Base-by-base conservation (phyloP, 331 rosid species). In the Rhamnella rubrinervis region DNA sequence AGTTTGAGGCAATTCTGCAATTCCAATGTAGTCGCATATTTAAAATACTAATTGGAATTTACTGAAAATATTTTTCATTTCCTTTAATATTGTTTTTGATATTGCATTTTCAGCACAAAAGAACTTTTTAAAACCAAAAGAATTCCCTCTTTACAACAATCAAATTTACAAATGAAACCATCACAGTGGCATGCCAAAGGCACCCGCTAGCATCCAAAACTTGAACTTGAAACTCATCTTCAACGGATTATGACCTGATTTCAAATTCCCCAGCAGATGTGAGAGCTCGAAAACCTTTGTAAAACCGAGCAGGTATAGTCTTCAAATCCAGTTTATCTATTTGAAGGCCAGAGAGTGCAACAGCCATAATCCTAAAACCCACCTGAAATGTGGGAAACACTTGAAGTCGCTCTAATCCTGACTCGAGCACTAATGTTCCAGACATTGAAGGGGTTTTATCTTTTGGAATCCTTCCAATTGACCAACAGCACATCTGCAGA, bases 281-380 rank as follows among this genome's bases (percentile, higher is more conserved):
- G 44, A 86, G 87, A 67, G 96, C 97, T 68, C 97, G 92, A 77
- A 93, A 91, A 23, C 98, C 98, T 86, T 93, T 90, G 81, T 88
- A 87, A 21, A 87, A 85, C 44, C 84, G 86, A 72, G 75, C 81
- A 6, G 97, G 92, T 39, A 85, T 72, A 62, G 79, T 84, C 77
- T 81, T 82, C 66, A 90, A 74, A 78, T 93, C 97, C 52, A 93
- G 78, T 49, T 88, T 93, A 77, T 90, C 97, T 65, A 93, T 89
- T 77, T 88, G 86, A 70, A 93, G 69, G 75, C 97, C 95, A n/a
- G 98, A 93, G 59, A 91, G 97, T 47, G 97, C 95, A 20, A 87
- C 81, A 14, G 96, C 95, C 97, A 87, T 87, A 37, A 93, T 87
- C 85, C 79, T 88, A 75, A 93, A 93, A 51, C 78, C 86, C 67